Conservation (phyloP, 2,329 filamentous ascomycete genomes). For the Fusarium oxysporum region DNA sequence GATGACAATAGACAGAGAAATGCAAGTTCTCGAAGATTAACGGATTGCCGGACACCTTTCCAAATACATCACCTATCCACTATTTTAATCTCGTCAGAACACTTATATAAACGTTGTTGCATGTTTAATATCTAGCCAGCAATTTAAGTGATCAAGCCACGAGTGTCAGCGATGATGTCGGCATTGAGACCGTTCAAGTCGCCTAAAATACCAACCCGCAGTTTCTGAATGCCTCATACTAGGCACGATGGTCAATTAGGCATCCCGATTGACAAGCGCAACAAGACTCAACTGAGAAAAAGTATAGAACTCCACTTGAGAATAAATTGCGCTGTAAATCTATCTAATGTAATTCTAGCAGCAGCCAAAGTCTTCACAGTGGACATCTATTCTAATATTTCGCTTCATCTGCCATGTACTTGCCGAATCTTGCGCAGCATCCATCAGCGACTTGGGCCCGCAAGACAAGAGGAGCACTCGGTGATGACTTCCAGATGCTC, state of each 20-base stretch:
- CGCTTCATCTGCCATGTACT: not conserved
- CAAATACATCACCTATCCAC: no score
- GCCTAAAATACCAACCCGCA: not conserved
- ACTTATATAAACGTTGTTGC: not conserved
- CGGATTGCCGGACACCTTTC: not conserved
- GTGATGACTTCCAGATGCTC: not conserved
- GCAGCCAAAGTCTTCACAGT: not conserved
- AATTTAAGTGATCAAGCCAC: not conserved
- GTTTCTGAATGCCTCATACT: not conserved
- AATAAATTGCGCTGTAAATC: accelerated
- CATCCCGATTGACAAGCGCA: not conserved
- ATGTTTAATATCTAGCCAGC: not conserved
- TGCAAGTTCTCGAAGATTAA: not conserved
- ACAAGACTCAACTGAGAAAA: not conserved
- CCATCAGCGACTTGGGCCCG: not conserved
- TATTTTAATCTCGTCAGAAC: not conserved
- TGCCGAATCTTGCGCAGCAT: not conserved
- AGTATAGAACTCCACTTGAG: no score
- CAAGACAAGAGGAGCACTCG: not conserved
- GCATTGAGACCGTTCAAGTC: not conserved
- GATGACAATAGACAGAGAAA: not conserved
- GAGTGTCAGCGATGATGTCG: not conserved
- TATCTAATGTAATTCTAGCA: not conserved
- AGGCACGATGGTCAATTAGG: no score
- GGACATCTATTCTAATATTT: not conserved